Percentiles rank a stretch among this genome's conserved stretches.
phyloP scores from a whole-genome alignment of 2,329 filamentous ascomycete genomes.

The Penicillium sp. region DNA sequence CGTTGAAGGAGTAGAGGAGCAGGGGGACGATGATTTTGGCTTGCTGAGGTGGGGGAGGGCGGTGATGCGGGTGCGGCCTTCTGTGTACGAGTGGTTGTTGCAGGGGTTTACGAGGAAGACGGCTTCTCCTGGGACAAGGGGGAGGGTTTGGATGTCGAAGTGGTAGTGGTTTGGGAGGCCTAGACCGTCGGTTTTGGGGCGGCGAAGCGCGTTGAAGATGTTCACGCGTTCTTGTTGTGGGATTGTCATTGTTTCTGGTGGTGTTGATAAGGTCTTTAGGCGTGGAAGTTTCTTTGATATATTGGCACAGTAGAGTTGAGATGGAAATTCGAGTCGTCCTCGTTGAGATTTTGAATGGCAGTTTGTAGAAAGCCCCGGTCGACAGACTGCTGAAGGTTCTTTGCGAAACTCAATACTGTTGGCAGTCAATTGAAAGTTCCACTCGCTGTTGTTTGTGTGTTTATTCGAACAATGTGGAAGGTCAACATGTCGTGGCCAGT shows the following conservation, averaged over 20 bases:
- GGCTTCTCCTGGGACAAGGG: not conserved
- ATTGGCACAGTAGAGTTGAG: too few relatives aligned
- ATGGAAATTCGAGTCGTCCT: too few relatives aligned
- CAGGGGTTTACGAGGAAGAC: not conserved
- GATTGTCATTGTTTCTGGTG: not conserved
- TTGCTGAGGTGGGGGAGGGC: not conserved
- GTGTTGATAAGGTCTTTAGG: not conserved
- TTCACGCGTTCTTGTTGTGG: not conserved
- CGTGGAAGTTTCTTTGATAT: not conserved
- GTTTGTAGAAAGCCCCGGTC: too few relatives aligned
- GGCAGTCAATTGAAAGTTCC: not conserved
- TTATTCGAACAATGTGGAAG: not conserved
- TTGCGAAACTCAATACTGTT: not conserved
- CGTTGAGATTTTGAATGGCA: too few relatives aligned
- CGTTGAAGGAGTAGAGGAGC: not conserved
- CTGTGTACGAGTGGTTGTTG: not conserved
- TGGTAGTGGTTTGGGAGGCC: not conserved
- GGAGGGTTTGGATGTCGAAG: not conserved
- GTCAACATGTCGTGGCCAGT: not conserved
- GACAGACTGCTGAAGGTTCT: too few relatives aligned
- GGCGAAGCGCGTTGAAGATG: not conserved
- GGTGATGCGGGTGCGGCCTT: not conserved
- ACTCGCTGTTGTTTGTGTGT: too few relatives aligned
- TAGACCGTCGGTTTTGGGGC: not conserved
- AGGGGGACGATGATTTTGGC: constrained; percentile 1